Percentiles rank a stretch among this genome's conserved stretches.
Evolutionary conservation across 2,329 filamentous ascomycete species (phyloP).

Genomic region (Periconia digitata): DNA sequence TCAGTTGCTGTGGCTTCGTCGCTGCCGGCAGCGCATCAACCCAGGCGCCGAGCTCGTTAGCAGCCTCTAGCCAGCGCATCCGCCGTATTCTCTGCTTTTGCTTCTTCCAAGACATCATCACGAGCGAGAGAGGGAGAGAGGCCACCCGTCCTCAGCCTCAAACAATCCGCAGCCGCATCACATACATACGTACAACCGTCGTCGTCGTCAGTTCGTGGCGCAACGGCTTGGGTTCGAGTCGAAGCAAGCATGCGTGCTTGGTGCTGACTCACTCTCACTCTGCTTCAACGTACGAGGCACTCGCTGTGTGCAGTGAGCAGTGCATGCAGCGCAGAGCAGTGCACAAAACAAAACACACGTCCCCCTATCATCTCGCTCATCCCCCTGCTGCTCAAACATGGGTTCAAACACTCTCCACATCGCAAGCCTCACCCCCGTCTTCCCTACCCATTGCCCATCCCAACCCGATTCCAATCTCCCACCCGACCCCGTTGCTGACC

Average conservation of each 20-base stretch:
- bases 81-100: neutral
- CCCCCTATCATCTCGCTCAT: conserved; percentile 1
- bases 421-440: neutral
- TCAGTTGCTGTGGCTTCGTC: neutral
- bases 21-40: neutral
- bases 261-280: no score
- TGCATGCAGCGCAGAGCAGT: no score
- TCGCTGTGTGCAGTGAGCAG: no score
- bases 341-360: conserved; percentile 23
- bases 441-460: neutral
- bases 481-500: no score
- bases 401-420: conserved; percentile 6
- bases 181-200: neutral
- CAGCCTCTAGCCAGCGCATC: neutral
- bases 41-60: conserved; percentile 1
- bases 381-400: conserved; percentile 9
- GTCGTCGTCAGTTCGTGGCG: neutral
- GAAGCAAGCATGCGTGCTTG: no score
- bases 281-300: no score
- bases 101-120: neutral
- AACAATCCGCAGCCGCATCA: neutral
- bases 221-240: no score
- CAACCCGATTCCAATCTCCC: no score
- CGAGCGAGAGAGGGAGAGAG: no score
- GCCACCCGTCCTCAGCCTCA: neutral